Conservation (phyloP, 176 grass and related monocot species). For the Zoysia pacifica region DNA sequence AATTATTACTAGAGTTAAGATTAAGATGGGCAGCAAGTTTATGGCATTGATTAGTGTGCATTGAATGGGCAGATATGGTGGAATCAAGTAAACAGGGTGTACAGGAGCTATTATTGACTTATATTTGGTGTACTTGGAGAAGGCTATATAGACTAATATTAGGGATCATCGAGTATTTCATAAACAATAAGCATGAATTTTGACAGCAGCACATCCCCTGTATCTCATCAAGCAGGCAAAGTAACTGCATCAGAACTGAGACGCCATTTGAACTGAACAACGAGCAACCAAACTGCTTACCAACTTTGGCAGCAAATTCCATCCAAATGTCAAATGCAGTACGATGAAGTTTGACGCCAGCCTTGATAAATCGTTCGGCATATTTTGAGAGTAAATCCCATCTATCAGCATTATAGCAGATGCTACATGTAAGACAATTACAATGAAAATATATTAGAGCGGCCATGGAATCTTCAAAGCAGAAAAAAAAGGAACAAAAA, state of each 20-base stretch:
- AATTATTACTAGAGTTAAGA: not conserved
- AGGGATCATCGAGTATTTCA: not conserved
- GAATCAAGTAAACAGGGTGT: not conserved
- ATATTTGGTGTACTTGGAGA: not conserved
- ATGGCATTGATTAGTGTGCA: not conserved
- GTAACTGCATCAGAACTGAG: not conserved
- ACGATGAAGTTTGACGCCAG: constrained; percentile 74
- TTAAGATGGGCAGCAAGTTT: not conserved
- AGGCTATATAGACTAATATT: not conserved
- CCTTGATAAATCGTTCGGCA: constrained; percentile 67
- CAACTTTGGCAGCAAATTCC: constrained; percentile 88
- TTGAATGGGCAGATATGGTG: not conserved
- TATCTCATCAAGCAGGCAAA: not conserved
- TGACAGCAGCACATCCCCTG: not conserved
- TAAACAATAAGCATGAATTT: constrained; percentile 10
- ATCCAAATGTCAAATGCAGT: constrained; percentile 91
- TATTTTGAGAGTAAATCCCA: constrained; percentile 82
- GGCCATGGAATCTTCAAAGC: not conserved
- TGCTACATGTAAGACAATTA: constrained; percentile 54
- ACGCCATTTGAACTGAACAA: not conserved
- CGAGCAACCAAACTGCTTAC: constrained; percentile 48
- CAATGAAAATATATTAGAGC: constrained; percentile 5
- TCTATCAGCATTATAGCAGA: constrained; percentile 84
- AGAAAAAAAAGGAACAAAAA: not conserved
- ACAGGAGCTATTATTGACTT: not conserved